Conservation (phyloP, 2,329 filamentous ascomycete genomes). For the Colletotrichum cereale region DNA sequence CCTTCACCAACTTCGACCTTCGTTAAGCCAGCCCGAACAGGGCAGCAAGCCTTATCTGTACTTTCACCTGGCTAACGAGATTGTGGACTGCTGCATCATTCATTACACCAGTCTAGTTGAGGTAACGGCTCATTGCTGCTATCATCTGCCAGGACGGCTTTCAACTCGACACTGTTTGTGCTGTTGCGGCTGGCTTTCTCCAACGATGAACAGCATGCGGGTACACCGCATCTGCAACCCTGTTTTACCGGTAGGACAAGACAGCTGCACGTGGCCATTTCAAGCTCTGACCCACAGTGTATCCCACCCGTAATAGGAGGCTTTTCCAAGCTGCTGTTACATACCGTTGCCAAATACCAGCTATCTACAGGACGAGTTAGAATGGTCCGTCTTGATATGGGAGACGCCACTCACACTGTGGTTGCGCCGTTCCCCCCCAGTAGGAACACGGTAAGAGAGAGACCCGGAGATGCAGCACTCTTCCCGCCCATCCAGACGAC, state of each 20-base stretch:
- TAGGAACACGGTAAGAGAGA: background rate
- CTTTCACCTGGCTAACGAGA: background rate
- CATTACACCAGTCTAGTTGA: background rate
- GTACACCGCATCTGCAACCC: conserved; percentile 29
- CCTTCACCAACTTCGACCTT: conserved; percentile 3
- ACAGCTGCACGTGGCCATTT: conserved; percentile 49
- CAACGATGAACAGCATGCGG: conserved; percentile 10
- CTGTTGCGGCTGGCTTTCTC: background rate
- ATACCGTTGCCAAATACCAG: background rate
- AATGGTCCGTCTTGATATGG: background rate
- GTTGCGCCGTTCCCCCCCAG: background rate
- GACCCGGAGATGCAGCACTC: background rate
- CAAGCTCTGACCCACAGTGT: conserved; percentile 44
- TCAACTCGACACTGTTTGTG: conserved; percentile 1
- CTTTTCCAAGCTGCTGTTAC: background rate
- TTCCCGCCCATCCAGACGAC: background rate
- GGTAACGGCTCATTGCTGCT: background rate
- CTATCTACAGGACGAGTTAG: background rate
- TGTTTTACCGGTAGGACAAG: conserved; percentile 50
- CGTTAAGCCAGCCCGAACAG: background rate
- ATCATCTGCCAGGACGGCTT: background rate
- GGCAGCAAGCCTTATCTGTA: background rate
- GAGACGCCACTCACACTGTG: background rate
- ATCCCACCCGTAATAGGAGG: background rate
- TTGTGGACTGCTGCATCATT: background rate